Evolutionary conservation across 441 rosid species (phyloP).

Genomic region (Melastoma candidum): DNA sequence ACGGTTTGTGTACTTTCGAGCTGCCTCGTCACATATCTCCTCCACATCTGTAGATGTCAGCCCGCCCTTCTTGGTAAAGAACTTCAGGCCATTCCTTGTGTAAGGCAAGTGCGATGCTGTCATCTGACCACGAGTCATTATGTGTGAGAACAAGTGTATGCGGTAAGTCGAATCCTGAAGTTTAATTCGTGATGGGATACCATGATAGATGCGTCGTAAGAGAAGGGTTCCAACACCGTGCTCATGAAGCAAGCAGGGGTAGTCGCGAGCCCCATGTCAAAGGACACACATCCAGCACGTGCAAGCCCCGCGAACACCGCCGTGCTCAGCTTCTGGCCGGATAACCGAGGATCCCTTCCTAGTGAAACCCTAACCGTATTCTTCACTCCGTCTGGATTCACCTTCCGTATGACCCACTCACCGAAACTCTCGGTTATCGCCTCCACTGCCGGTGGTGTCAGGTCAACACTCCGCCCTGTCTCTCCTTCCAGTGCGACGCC

Average conservation of each 20-base stretch:
- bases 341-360: slow-evolving; percentile 71
- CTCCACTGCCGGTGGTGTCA: slow-evolving; percentile 73
- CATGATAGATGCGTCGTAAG: slow-evolving; percentile 85
- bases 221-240: slow-evolving; percentile 56
- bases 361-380: slow-evolving; percentile 50
- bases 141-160: background rate
- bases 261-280: slow-evolving; percentile 90
- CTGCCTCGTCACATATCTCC: slow-evolving; percentile 70
- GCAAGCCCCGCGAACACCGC: slow-evolving; percentile 71
- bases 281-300: slow-evolving; percentile 68
- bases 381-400: slow-evolving; percentile 17
- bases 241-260: slow-evolving; percentile 98
- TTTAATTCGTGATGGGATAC: slow-evolving; percentile 20
- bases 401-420: slow-evolving; percentile 65
- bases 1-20: slow-evolving; percentile 59
- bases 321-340: slow-evolving; percentile 53
- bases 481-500: slow-evolving; percentile 87
- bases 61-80: slow-evolving; percentile 86
- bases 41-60: slow-evolving; percentile 75
- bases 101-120: slow-evolving; percentile 95
- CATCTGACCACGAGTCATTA: slow-evolving; percentile 35
- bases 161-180: background rate
- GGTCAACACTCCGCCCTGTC: slow-evolving; percentile 61
- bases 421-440: slow-evolving; percentile 90
- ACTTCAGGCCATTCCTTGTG: slow-evolving; percentile 81